These are phyloP conservation scores for Jaltomata sinuosa DNA, from an alignment of 257 asterid species.

Conservation along the genomic window DNA sequence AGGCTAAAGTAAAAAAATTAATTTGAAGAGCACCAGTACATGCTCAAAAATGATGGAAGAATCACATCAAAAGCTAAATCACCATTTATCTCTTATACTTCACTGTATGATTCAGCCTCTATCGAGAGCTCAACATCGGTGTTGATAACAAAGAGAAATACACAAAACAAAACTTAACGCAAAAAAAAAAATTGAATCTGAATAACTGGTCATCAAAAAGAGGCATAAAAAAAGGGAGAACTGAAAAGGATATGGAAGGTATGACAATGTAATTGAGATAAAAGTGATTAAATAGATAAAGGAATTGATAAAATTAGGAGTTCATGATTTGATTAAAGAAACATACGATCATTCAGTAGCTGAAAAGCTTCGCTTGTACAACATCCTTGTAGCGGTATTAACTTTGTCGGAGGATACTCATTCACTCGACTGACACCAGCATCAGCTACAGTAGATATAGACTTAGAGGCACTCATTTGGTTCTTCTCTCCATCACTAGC, in stretches of 20 bases:
- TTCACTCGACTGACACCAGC: constrained; percentile 32
- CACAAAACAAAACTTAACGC: not conserved
- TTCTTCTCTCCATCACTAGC: constrained; percentile 60
- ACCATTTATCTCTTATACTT: not conserved
- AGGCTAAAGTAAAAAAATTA: not conserved
- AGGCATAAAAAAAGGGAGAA: not conserved
- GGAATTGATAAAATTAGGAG: not conserved
- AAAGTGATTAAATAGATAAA: not conserved
- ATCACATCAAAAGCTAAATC: not conserved
- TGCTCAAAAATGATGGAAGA: not conserved
- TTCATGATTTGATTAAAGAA: constrained; percentile 4
- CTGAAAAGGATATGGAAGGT: not conserved
- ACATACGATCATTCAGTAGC: constrained; percentile 65
- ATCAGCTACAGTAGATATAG: constrained; percentile 39
- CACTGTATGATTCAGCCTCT: not conserved
- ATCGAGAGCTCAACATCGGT: not conserved
- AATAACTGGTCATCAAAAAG: not conserved
- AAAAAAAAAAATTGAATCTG: not conserved
- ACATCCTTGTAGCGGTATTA: constrained; percentile 66
- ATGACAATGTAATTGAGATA: not conserved
- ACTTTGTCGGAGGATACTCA: constrained; percentile 33
- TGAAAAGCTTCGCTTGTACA: constrained; percentile 61
- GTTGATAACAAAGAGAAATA: not conserved
- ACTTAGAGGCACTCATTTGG: constrained; percentile 35
- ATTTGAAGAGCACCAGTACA: not conserved